Conservation (phyloP, 495 filamentous ascomycete species). For the Acidomyces sp. region DNA sequence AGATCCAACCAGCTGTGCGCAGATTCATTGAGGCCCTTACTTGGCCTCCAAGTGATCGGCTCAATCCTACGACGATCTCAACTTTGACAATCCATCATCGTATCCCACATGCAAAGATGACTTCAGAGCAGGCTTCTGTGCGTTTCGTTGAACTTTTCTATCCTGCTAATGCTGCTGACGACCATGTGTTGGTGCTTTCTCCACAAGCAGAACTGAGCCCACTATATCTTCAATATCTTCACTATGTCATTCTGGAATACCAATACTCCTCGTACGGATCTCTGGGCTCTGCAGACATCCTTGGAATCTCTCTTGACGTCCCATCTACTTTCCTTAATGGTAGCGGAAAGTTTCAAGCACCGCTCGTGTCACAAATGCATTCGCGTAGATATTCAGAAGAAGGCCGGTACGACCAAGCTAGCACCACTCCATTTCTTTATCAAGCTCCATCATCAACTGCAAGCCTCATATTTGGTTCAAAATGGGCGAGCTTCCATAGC, state of each 20-base stretch:
- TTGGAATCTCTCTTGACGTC: constrained; percentile 66
- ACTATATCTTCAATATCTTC: constrained; percentile 69
- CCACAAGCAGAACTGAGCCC: constrained; percentile 62
- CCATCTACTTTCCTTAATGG: constrained; percentile 49
- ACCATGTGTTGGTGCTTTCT: constrained; percentile 66
- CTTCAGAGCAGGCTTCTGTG: constrained; percentile 50
- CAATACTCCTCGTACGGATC: constrained; percentile 45
- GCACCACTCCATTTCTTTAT: constrained; percentile 55
- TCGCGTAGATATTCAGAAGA: neutral
- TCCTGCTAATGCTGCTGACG: constrained; percentile 44
- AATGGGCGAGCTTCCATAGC: constrained; percentile 68
- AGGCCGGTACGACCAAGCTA: constrained; percentile 19
- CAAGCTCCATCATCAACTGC: constrained; percentile 71
- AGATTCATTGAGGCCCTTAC: constrained; percentile 46
- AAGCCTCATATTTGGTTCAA: constrained; percentile 65
- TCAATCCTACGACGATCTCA: constrained; percentile 12
- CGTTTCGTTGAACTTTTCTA: constrained; percentile 72
- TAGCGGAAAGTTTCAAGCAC: constrained; percentile 38
- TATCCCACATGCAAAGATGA: constrained; percentile 41
- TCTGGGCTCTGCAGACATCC: constrained; percentile 34
- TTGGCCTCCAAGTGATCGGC: constrained; percentile 44
- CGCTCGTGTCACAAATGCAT: constrained; percentile 26
- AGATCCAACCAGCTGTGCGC: constrained; percentile 47
- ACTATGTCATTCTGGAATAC: constrained; percentile 60
- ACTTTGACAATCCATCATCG: constrained; percentile 59